Conservation (phyloP, 2,329 filamentous ascomycete genomes). For the Aspergillus neotritici region DNA sequence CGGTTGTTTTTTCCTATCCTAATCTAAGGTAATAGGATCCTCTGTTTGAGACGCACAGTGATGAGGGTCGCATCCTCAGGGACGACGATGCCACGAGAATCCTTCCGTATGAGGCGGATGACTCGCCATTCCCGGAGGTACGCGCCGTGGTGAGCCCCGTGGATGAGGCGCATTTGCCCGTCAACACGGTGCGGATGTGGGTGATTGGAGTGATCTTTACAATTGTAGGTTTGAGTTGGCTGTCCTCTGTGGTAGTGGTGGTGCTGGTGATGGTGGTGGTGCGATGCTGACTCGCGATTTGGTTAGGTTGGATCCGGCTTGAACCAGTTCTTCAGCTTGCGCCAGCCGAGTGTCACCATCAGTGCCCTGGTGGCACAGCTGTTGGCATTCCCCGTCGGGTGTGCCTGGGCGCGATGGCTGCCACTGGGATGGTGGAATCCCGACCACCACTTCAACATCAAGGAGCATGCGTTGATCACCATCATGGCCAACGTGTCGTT, state of each 20-base stretch:
- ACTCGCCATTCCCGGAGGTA: conserved; percentile 37
- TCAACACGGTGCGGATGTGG: conserved; percentile 36
- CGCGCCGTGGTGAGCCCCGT: conserved; percentile 32
- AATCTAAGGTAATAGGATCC: conserved; percentile 9
- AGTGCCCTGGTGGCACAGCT: conserved; percentile 39
- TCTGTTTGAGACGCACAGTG: conserved; percentile 7
- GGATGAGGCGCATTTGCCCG: conserved; percentile 27
- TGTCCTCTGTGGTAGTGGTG: background rate
- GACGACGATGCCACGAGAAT: conserved; percentile 29
- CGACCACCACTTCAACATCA: conserved; percentile 35
- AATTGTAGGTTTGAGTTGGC: conserved; percentile 21
- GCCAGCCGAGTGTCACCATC: conserved; percentile 37
- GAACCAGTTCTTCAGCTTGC: conserved; percentile 37
- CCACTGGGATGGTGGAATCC: conserved; percentile 40
- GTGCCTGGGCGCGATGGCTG: conserved; percentile 34
- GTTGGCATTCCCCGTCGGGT: conserved; percentile 42
- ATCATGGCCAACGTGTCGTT: conserved; percentile 47
- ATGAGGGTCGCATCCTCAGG: conserved; percentile 21
- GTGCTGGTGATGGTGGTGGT: background rate
- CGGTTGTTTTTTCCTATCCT: no score
- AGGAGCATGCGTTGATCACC: conserved; percentile 41
- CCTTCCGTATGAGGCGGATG: conserved; percentile 32
- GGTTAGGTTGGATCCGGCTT: conserved; percentile 31
- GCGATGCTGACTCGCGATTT: conserved; percentile 1
- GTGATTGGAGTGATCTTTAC: conserved; percentile 34